Base-by-base conservation (phyloP, 164 flowering plant species). In the Tetracentron sinense region DNA sequence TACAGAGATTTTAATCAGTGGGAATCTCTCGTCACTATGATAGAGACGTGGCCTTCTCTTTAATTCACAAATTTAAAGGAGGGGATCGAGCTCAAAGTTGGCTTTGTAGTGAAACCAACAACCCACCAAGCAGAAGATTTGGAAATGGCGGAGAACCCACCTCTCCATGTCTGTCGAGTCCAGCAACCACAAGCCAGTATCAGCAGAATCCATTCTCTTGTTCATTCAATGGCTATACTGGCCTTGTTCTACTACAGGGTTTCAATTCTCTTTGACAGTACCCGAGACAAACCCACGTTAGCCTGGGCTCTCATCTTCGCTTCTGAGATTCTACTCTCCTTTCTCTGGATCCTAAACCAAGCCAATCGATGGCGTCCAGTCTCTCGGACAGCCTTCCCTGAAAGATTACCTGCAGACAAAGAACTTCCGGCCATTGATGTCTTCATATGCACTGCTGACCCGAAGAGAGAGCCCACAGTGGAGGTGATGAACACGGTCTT, bases 401-500 rank as follows among this genome's bases (percentile, higher is more conserved):
- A 85, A 21, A 65, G 74, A 19, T 59, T 87, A 21, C 84, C 81
- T 4, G 44, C 19, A 0, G 75, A 76, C 26, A 61, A 54, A 0
- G 26, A 79, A 22, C 77, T 83, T 0, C 92, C 92, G 21, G 62
- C 38, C 0, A 54, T 84, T 8, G 92, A 86, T 33, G 83, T 83
- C 54, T 78, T 86, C 54, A 64, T 86, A 14, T 84, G 80, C 76
- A 86, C 87, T 0, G 85, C 85, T 0, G 92, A 86, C 62, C 84
- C 89, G 4, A 57, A 31, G 42, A 79, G 67, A 69, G 92, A 86
- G 75, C 86, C 86, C 1, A 67, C 81, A 1, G 2, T 82, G 10
- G 78, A 61, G 26, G 89, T 84, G 53, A 79, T 85, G 86, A 89
- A 85, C 80, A 89, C 92, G 1, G 81, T 87, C 23, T 7, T 89